Conservation (phyloP, 805 yeast species). For the Candida pini region DNA sequence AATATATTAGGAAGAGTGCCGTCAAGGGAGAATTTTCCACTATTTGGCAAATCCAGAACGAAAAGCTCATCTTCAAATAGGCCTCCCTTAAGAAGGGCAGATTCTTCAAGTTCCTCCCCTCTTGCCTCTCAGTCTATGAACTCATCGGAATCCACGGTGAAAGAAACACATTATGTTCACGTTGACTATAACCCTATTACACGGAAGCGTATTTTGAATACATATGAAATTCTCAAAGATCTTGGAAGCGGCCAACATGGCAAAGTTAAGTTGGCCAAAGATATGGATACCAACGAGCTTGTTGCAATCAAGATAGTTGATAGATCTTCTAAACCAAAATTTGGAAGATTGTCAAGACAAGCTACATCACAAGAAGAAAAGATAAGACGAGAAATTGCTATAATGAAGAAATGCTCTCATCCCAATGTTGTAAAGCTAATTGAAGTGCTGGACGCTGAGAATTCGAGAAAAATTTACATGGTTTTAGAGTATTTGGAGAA, state of each 20-base stretch:
- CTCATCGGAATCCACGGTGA: constrained; percentile 39
- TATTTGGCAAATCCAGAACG: too few species aligned
- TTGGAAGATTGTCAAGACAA: constrained; percentile 35
- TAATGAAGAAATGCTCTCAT: constrained; percentile 86
- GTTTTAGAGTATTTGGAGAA: constrained; percentile 85
- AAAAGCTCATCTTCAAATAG: neutral
- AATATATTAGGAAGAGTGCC: constrained; percentile 11
- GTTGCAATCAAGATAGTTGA: constrained; percentile 96
- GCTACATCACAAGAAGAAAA: constrained; percentile 53
- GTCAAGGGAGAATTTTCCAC: too few species aligned
- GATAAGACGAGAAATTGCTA: constrained; percentile 82
- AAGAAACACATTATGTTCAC: constrained; percentile 74
- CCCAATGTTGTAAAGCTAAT: constrained; percentile 85
- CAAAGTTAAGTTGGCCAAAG: constrained; percentile 88
- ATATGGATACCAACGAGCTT: constrained; percentile 51
- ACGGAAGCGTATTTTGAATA: constrained; percentile 74
- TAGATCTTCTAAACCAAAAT: constrained; percentile 53
- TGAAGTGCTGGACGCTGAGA: constrained; percentile 84
- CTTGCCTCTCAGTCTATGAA: neutral
- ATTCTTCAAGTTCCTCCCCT: constrained; percentile 1
- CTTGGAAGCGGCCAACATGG: constrained; percentile 98
- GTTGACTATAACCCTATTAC: constrained; percentile 87
- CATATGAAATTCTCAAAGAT: constrained; percentile 83
- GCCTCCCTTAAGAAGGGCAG: constrained; percentile 3
- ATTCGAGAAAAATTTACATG: constrained; percentile 78